A percentile compares a stretch with the other conserved stretches of the same genome.
Conservation (phyloP, 257 asterid species). For the Ehretia macrophylla region DNA sequence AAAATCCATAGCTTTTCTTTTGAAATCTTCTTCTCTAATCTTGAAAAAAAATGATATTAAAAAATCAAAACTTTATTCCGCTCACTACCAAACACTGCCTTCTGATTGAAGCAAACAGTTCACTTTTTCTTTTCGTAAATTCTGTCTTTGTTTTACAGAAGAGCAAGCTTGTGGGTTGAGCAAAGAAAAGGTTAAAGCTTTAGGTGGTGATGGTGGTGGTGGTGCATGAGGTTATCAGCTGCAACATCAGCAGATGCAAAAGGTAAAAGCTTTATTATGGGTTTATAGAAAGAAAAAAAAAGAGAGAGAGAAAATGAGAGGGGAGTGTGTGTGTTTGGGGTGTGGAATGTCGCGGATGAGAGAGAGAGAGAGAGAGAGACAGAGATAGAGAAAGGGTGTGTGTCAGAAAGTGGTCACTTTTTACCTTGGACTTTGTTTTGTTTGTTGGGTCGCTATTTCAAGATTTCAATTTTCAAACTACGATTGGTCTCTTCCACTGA, state of each 20-base stretch:
- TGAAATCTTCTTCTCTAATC: not conserved
- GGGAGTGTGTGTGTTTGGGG: not conserved
- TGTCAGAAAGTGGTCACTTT: too few species aligned
- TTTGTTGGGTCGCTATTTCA: not conserved
- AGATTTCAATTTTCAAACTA: not conserved
- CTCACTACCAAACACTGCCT: conserved; percentile 1
- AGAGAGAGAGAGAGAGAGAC: too few species aligned
- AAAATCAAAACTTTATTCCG: not conserved
- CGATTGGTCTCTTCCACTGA: not conserved
- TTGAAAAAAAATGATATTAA: not conserved
- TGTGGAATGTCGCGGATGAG: too few species aligned
- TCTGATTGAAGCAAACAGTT: conserved; percentile 19
- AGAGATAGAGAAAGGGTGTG: too few species aligned
- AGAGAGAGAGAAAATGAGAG: not conserved
- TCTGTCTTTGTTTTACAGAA: not conserved
- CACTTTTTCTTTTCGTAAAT: conserved; percentile 4
- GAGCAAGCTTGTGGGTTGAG: conserved; percentile 2
- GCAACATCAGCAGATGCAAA: too few species aligned
- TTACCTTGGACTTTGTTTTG: too few species aligned
- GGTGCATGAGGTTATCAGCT: not conserved
- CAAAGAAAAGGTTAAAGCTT: not conserved
- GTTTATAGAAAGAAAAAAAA: too few species aligned
- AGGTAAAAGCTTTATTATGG: too few species aligned
- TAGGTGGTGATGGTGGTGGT: not conserved
- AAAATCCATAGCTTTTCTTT: not conserved